Evolutionary conservation across 2,329 filamentous ascomycete species (phyloP), one percentile per base, ranked within the genome.

Genomic region (Metarhizium robertsii): DNA sequence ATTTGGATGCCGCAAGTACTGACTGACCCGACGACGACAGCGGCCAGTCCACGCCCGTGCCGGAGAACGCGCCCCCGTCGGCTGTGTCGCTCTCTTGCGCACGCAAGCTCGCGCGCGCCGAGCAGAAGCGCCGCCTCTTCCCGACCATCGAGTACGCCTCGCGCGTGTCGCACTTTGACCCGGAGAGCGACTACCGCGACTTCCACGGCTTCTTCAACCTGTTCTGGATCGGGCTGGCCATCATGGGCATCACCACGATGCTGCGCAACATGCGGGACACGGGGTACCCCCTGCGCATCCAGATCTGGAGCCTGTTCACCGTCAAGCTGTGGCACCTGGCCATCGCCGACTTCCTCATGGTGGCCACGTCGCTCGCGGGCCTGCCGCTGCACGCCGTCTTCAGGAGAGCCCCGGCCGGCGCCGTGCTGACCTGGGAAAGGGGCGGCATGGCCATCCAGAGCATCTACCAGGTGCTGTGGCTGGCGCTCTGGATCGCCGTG

Each of bases 191-290:
- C 65, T 92, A 97, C 69, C 85, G 85, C 65, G 91, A 99, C 71
- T 99, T 99, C 69, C 85, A 90, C 64, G 94, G 94, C 67, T 99
- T 99, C 80, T 99, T 96, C 74, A 90, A 94, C 54, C 81, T 99
- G 42, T 99, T 99, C 74, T 99, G 94, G 94, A 92, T 99, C 61
- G 90, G 90, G 10, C 78, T 99, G 57, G 90, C 89, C 62, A 95
- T 99, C 70, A 96, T 99, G 92, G 90, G 92, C 64, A 86, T 96
- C 59, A 97, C 92, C 2, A 89, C 89, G n/a, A 90, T 91, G 77
- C 73, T 96, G 65, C 85, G 92, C 65, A 97, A 96, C 70, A 83
- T 94, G 66, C 95, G 92, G 71, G 94, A 97, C 68, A 96, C 90
- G 0, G 94, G 94, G 25, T 89, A 87, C 67, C 88, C 92, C 16